These are phyloP conservation scores for Penicillium oxalicum DNA, from an alignment of 2,329 filamentous ascomycete genomes.

Conservation along the genomic window DNA sequence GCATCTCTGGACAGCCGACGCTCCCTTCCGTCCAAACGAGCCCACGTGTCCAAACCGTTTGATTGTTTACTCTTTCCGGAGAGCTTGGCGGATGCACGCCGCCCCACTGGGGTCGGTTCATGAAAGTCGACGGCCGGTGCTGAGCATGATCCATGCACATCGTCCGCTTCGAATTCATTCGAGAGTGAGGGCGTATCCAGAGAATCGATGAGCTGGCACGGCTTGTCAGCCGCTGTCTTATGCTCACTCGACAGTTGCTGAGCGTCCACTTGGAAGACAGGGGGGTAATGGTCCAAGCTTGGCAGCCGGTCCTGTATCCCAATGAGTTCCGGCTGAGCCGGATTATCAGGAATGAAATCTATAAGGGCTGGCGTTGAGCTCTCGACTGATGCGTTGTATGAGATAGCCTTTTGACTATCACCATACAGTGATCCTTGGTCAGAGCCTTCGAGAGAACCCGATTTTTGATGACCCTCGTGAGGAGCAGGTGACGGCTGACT, in stretches of 20 bases:
- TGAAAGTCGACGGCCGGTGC: too few species aligned
- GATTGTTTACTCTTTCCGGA: background rate
- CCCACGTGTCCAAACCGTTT: slow-evolving; percentile 12
- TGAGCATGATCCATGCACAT: background rate
- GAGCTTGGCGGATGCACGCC: too few species aligned
- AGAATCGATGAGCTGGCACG: background rate
- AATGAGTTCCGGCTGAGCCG: slow-evolving; percentile 28
- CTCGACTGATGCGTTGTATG: background rate
- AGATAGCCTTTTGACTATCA: background rate
- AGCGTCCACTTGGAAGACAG: slow-evolving; percentile 35
- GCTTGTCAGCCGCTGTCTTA: background rate
- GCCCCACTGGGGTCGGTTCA: too few species aligned
- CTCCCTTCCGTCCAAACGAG: slow-evolving; percentile 17
- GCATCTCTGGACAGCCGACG: slow-evolving; percentile 9
- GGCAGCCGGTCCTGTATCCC: slow-evolving; percentile 11
- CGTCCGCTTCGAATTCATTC: slow-evolving; percentile 13
- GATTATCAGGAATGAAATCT: slow-evolving; percentile 27
- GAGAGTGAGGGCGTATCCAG: slow-evolving; percentile 24
- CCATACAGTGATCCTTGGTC: background rate
- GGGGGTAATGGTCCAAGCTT: slow-evolving; percentile 30
- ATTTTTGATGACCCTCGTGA: slow-evolving; percentile 10
- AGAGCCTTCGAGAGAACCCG: slow-evolving; percentile 13
- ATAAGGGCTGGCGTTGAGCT: slow-evolving; percentile 18
- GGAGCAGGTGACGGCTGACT: too few species aligned
- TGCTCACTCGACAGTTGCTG: slow-evolving; percentile 25